phyloP scores from a whole-genome alignment of 805 yeast genomes.

The Starmerella stigmatis region DNA sequence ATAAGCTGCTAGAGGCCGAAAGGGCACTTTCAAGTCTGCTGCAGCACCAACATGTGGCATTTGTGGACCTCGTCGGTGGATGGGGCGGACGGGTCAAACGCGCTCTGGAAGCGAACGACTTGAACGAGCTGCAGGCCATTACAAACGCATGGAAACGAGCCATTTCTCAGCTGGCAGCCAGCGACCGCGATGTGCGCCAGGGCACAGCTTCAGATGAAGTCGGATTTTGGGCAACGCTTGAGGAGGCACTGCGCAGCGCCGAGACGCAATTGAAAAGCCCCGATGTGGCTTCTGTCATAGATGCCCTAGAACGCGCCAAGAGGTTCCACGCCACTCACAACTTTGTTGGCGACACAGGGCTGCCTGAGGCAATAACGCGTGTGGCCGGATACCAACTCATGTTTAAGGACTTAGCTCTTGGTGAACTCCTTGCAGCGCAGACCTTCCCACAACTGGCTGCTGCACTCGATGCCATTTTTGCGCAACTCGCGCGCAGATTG shows the following conservation, averaged over 20 bases:
- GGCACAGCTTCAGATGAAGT: slow-evolving; percentile 61
- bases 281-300: slow-evolving; percentile 48
- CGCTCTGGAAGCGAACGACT: slow-evolving; percentile 27
- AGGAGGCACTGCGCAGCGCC: slow-evolving; percentile 45
- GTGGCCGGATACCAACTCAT: slow-evolving; percentile 47
- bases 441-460: slow-evolving; percentile 38
- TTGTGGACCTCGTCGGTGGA: slow-evolving; percentile 13
- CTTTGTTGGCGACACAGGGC: slow-evolving; percentile 59
- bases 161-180: slow-evolving; percentile 45
- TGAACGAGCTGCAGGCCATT: slow-evolving; percentile 58
- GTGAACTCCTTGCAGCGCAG: slow-evolving; percentile 43
- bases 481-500: slow-evolving; percentile 50
- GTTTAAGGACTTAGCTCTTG: slow-evolving; percentile 59
- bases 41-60: slow-evolving; percentile 14
- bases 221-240: slow-evolving; percentile 68
- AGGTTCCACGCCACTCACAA: slow-evolving; percentile 71
- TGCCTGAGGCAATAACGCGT: slow-evolving; percentile 42
- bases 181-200: slow-evolving; percentile 43
- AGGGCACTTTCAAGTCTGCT: slow-evolving; percentile 17
- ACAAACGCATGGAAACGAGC: slow-evolving; percentile 68
- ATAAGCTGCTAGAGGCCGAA: slow-evolving; percentile 20
- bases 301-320: slow-evolving; percentile 55
- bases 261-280: slow-evolving; percentile 47
- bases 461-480: slow-evolving; percentile 42
- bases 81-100: not conserved